Evolutionary conservation across 2,329 filamentous ascomycete genomes (phyloP).

Genomic region (Tolypocladium guangdongense): DNA sequence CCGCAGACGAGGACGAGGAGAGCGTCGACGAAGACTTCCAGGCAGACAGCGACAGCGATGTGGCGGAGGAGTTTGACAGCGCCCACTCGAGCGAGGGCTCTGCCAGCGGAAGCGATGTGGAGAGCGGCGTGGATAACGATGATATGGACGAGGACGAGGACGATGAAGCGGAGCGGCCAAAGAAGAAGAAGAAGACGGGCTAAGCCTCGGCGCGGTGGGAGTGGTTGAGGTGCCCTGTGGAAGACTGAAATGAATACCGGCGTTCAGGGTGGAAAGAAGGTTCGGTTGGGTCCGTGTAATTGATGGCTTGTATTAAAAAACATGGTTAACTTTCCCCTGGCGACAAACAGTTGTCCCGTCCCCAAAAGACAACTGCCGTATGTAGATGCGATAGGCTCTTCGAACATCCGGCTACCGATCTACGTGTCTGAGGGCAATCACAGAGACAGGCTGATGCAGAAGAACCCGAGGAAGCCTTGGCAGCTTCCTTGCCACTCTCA

Average conservation of each 20-base stretch:
- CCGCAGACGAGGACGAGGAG: constrained; percentile 92
- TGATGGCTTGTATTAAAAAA: not conserved
- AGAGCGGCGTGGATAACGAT: constrained; percentile 36
- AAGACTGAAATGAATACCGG: not conserved
- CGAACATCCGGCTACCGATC: no score
- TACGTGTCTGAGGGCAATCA: not conserved
- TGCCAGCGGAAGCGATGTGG: constrained; percentile 48
- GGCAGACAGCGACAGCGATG: constrained; percentile 84
- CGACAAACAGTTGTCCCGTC: not conserved
- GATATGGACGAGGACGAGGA: constrained; percentile 32
- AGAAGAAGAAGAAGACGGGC: constrained; percentile 38
- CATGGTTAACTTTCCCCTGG: not conserved
- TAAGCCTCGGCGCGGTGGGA: constrained; percentile 5
- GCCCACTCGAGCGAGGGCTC: constrained; percentile 77
- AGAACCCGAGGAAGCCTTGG: not conserved
- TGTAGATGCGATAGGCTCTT: not conserved
- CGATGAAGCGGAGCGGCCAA: constrained; percentile 30
- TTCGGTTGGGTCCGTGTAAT: not conserved
- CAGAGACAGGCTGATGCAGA: not conserved
- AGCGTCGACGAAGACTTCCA: constrained; percentile 94
- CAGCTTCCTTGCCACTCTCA: not conserved
- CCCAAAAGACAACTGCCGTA: not conserved
- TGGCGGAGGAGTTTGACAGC: constrained; percentile 92
- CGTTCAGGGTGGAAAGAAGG: not conserved
- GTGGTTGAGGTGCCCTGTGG: not conserved